A percentile compares a stretch with the other conserved stretches of the same genome.
Evolutionary conservation across 257 asterid species (phyloP).

Genomic region (Coffea canephora): DNA sequence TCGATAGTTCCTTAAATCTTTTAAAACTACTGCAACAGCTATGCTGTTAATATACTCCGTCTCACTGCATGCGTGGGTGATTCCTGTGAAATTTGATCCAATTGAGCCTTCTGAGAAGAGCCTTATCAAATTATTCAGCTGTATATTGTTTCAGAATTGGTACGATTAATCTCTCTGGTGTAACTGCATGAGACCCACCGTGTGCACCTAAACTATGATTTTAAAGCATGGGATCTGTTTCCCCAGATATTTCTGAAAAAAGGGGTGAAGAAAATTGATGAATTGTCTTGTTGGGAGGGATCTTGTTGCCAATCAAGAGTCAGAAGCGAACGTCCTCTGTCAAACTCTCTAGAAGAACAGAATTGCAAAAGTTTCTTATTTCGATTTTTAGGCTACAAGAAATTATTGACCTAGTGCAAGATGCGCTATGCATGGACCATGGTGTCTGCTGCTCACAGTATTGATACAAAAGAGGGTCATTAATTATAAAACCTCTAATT

Average conservation of each 20-base stretch:
- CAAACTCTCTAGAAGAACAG: neutral
- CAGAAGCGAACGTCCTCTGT: neutral
- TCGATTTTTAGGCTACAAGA: neutral
- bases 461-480: neutral
- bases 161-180: too few relatives aligned
- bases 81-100: neutral
- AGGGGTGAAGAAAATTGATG: too few relatives aligned
- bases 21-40: neutral
- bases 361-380: neutral
- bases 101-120: neutral
- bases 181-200: too few relatives aligned
- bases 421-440: conserved; percentile 28
- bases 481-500: neutral
- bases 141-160: neutral
- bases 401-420: conserved; percentile 7
- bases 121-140: neutral
- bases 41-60: neutral
- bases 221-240: too few relatives aligned
- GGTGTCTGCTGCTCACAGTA: conserved; percentile 5
- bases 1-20: neutral
- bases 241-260: too few relatives aligned
- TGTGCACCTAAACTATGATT: too few relatives aligned
- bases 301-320: neutral
- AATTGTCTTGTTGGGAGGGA: too few relatives aligned
- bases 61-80: too few relatives aligned